Base-by-base conservation (phyloP, 257 asterid species). In the Solanum peruvianum region DNA sequence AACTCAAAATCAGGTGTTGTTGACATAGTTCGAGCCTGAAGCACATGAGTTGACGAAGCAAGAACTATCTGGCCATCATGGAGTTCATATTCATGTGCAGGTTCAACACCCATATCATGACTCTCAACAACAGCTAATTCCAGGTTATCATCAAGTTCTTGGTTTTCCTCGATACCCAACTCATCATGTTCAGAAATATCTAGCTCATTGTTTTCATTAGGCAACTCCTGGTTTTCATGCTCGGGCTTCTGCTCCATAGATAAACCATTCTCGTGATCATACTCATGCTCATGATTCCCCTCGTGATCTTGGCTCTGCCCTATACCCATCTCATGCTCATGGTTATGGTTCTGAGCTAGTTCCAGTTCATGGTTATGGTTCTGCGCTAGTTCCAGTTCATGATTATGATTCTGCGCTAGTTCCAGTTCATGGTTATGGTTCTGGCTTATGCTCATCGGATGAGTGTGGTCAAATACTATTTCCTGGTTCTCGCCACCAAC, bases 11-110 rank as follows among this genome's bases (percentile, higher is more conserved):
- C 94, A 25, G 98, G 94, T 86, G 82, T 73, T 39, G 91, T 64
- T 83, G 94, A 91, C 77, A 92, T 89, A 27, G 96, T 90, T 86
- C 99, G 94, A 87, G 92, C 93, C 91, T 96, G 99, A 82, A 96
- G 93, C 88, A 96, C 96, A 81, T 89, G 94, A 45, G 88, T 92
- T 49, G 91, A 58, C 15, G 98, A 93, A 77, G 96, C 88, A 81
- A 94, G 85, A 20, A 94, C 88, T 2, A 94, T 89, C 87, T 92
- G 91, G 41, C 88, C 86, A 73, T 91, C 91, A 87, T 93, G 93
- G 84, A 91, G 86, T 49, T 80, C 86, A 93, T 92, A 93, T 81
- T 90, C 92, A 44, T 94, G 94, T 88, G 90, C 80, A 6, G 94
- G 82, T 64, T 90, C 97, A 87, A 94, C 89, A 58, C 93, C 90